Conservation (phyloP, 306 rosid species). For the Hippophae rhamnoides region DNA sequence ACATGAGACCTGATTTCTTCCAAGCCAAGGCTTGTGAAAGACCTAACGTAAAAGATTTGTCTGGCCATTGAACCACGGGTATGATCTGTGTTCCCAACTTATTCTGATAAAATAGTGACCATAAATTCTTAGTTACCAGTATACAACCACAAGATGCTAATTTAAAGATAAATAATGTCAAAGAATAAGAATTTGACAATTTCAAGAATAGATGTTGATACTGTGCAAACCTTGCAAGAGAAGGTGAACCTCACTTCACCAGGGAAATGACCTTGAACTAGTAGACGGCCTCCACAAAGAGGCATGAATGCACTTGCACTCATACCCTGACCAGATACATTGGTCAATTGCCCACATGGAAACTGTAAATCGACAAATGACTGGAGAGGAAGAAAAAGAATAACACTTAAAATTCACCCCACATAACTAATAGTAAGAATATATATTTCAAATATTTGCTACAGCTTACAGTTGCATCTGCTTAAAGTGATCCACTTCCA, state of each 20-base stretch:
- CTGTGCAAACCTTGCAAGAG: conserved; percentile 73
- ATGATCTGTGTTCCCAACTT: conserved; percentile 90
- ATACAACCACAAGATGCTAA: too few species aligned
- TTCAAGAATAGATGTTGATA: conserved; percentile 1
- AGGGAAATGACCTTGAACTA: conserved; percentile 98
- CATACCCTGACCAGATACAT: conserved; percentile 90
- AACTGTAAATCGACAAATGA: conserved; percentile 96
- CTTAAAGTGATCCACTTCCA: too few species aligned
- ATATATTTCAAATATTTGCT: too few species aligned
- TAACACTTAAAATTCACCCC: too few species aligned
- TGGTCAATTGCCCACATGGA: conserved; percentile 92
- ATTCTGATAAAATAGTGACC: conserved; percentile 38
- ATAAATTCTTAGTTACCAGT: conserved; percentile 18
- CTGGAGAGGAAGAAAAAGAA: conserved; percentile 28
- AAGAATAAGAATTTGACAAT: background rate
- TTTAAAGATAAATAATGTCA: too few species aligned
- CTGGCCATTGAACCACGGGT: conserved; percentile 91
- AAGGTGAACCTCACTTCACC: conserved; percentile 98
- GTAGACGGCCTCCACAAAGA: conserved; percentile 87
- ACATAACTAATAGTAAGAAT: too few species aligned
- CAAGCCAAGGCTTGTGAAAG: conserved; percentile 92
- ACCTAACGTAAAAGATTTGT: conserved; percentile 77
- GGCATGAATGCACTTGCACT: conserved; percentile 84
- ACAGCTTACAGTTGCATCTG: too few species aligned
- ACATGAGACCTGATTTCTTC: conserved; percentile 94